Evolutionary conservation across 441 rosid genomes (phyloP).

Genomic region (Syzygium syzygioides): DNA sequence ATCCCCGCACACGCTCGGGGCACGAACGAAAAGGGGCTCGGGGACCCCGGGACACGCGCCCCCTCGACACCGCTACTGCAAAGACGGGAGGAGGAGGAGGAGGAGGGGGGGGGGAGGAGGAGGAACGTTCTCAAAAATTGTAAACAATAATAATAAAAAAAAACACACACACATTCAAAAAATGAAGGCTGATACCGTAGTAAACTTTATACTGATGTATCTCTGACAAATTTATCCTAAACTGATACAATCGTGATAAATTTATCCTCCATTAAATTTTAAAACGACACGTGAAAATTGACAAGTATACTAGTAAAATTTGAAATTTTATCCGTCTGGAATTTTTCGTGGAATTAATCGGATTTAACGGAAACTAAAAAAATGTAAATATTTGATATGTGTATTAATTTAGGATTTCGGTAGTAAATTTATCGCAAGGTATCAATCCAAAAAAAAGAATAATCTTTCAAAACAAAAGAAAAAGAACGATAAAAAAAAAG

Average conservation of each 20-base stretch:
- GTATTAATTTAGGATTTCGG: no score
- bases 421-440: no score
- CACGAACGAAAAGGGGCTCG: not conserved
- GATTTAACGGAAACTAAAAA: no score
- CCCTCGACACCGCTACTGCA: not conserved
- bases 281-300: no score
- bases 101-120: not conserved
- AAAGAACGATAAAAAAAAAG: not conserved
- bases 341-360: no score
- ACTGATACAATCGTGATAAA: accelerated
- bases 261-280: no score
- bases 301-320: no score
- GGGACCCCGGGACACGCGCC: not conserved
- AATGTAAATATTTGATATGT: no score
- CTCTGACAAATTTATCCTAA: no score
- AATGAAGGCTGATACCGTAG: no score
- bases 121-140: not conserved
- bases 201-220: accelerated
- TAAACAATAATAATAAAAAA: not conserved
- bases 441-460: accelerated
- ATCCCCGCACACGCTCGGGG: not conserved
- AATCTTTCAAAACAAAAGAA: not conserved
- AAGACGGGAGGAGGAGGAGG: not conserved
- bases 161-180: no score
- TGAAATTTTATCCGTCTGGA: accelerated